Evolutionary conservation across 2,329 filamentous ascomycete species (phyloP).

Genomic region (Ophiostoma himal-ulmi): DNA sequence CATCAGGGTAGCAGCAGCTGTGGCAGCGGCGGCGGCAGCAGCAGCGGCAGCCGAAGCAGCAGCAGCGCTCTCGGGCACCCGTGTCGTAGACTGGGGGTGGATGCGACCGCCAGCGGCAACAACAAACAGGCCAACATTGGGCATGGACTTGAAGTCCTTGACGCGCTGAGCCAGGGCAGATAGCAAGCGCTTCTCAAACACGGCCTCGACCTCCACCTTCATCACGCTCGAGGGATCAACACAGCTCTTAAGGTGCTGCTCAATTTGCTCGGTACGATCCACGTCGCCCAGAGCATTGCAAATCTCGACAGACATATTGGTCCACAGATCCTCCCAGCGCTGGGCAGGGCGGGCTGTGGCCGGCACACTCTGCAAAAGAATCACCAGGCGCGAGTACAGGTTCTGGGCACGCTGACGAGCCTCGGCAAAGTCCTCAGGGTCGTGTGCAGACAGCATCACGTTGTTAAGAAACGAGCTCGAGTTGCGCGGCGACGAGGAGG

Average conservation of each 20-base stretch:
- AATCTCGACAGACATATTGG: constrained; percentile 52
- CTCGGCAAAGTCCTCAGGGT: constrained; percentile 36
- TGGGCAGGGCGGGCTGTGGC: constrained; percentile 37
- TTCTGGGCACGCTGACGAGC: constrained; percentile 42
- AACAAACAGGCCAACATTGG: constrained; percentile 50
- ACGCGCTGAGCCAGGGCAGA: constrained; percentile 46
- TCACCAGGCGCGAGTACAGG: constrained; percentile 49
- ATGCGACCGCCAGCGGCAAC: constrained; percentile 49
- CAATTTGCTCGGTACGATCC: constrained; percentile 19
- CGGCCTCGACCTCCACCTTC: constrained; percentile 42
- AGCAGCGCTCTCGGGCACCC: constrained; percentile 30
- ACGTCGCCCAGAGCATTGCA: constrained; percentile 40
- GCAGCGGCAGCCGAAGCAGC: constrained; percentile 28
- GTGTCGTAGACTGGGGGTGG: constrained; percentile 29
- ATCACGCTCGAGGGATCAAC: constrained; percentile 11
- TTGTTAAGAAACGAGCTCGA: not conserved
- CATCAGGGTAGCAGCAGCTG: constrained; percentile 28
- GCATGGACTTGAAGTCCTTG: constrained; percentile 47
- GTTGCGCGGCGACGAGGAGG: constrained; percentile 43
- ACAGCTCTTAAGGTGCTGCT: constrained; percentile 21
- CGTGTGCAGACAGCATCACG: constrained; percentile 16
- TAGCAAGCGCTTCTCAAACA: constrained; percentile 46
- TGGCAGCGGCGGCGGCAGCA: constrained; percentile 27
- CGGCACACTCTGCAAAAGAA: constrained; percentile 49
- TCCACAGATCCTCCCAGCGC: constrained; percentile 49